Conservation (phyloP, 2,329 filamentous ascomycete genomes). For the Ophiostoma sp. region DNA sequence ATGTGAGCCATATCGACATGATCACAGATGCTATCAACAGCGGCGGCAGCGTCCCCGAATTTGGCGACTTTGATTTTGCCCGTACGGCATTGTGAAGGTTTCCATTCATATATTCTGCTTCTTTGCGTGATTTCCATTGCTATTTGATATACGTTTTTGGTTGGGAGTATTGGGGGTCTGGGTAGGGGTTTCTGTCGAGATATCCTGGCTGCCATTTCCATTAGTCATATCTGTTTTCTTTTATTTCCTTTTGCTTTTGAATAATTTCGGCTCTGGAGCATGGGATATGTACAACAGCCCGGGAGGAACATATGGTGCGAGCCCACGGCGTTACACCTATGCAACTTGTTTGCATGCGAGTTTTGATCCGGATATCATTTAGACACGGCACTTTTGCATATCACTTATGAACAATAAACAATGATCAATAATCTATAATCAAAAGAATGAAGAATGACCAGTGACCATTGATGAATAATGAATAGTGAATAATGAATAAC, state of each 20-base stretch:
- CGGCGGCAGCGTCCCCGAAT: slow-evolving; percentile 17
- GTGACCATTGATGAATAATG: not conserved
- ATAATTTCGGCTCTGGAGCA: not conserved
- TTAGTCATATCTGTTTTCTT: not conserved
- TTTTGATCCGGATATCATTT: not conserved
- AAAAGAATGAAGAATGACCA: not conserved
- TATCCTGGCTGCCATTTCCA: not conserved
- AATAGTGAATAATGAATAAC: not conserved
- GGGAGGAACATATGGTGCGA: not conserved
- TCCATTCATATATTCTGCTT: not conserved
- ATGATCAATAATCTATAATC: too few relatives aligned
- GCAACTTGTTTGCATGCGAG: not conserved
- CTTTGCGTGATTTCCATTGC: not conserved
- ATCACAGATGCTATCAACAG: slow-evolving; percentile 37
- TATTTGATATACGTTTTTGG: not conserved
- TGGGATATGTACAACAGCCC: not conserved
- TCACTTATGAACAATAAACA: not conserved
- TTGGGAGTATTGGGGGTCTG: not conserved
- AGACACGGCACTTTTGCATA: not conserved
- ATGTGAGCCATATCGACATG: slow-evolving; percentile 44
- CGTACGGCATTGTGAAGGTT: not conserved
- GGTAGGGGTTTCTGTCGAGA: not conserved
- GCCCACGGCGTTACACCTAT: not conserved
- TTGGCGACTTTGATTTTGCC: slow-evolving; percentile 22
- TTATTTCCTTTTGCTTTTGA: not conserved